Conservation (phyloP, 1,284 basidiomycete species). For the Kwoniella shivajii region DNA sequence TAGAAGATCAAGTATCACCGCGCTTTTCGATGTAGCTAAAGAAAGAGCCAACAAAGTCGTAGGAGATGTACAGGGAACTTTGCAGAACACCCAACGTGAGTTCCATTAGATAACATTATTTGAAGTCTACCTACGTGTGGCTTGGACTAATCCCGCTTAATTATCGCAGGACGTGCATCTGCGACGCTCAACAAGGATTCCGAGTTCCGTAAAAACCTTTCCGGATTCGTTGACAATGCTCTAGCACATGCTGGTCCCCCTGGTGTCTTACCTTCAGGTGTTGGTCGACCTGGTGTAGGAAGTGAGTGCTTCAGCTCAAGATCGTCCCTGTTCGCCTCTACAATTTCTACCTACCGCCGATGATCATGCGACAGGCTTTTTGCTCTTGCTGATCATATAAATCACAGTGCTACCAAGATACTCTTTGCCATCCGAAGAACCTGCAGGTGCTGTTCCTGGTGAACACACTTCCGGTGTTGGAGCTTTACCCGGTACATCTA, state of each 20-base stretch:
- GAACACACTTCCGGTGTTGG: conserved; percentile 52
- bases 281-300: conserved; percentile 2
- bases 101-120: too few species aligned
- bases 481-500: conserved; percentile 52
- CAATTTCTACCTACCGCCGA: too few species aligned
- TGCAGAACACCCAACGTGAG: conserved; percentile 19
- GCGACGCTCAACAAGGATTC: conserved; percentile 16
- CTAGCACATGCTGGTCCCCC: conserved; percentile 1
- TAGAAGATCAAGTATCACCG: conserved; percentile 21
- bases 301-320: too few species aligned
- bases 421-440: conserved; percentile 37
- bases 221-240: conserved; percentile 19
- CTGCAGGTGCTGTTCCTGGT: conserved; percentile 35
- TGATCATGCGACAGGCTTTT: too few species aligned
- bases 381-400: background rate
- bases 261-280: conserved; percentile 3
- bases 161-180: conserved; percentile 17
- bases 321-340: too few species aligned
- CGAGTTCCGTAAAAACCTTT: conserved; percentile 19
- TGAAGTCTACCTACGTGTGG: too few species aligned
- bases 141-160: background rate
- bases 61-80: conserved; percentile 19
- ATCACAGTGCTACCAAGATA: conserved; percentile 16
- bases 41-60: conserved; percentile 19
- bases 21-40: conserved; percentile 30